Conservation (phyloP, 441 rosid genomes). For the Geranium incanum region DNA sequence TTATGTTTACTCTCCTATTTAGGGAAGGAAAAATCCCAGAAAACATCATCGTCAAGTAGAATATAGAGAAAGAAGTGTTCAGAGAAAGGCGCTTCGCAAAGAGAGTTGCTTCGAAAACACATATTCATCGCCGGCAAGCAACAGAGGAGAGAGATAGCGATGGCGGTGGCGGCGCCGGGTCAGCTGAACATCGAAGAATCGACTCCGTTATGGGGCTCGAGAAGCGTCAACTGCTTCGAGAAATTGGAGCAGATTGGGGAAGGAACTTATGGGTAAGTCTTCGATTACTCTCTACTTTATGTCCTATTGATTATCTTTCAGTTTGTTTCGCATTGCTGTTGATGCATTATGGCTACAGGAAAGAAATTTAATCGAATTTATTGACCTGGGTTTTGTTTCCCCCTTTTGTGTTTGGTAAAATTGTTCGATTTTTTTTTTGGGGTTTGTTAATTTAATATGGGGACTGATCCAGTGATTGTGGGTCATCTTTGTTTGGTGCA, state of each 20-base stretch:
- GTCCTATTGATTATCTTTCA: not conserved
- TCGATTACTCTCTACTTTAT: not conserved
- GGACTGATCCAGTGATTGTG: not conserved
- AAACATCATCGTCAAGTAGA: not conserved
- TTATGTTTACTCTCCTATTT: too few relatives aligned
- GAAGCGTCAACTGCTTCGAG: constrained; percentile 30
- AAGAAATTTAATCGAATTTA: not conserved
- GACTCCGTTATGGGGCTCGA: constrained; percentile 27
- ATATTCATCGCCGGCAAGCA: not conserved
- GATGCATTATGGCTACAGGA: not conserved
- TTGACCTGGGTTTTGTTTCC: not conserved
- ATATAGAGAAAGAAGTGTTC: not conserved
- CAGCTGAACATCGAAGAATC: constrained; percentile 28
- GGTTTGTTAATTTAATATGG: not conserved
- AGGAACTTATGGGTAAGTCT: constrained; percentile 28
- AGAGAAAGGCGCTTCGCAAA: not conserved
- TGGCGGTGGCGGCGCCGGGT: constrained; percentile 29
- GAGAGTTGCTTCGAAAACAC: not conserved
- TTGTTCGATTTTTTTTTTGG: not conserved
- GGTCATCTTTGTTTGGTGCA: not conserved
- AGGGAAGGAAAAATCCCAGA: not conserved
- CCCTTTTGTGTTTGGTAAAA: not conserved
- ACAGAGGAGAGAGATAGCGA: not conserved
- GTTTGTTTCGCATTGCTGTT: not conserved
- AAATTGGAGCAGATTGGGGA: constrained; percentile 33